phyloP scores from a whole-genome alignment of 75 land plant species.

The Larix kaempferi region DNA sequence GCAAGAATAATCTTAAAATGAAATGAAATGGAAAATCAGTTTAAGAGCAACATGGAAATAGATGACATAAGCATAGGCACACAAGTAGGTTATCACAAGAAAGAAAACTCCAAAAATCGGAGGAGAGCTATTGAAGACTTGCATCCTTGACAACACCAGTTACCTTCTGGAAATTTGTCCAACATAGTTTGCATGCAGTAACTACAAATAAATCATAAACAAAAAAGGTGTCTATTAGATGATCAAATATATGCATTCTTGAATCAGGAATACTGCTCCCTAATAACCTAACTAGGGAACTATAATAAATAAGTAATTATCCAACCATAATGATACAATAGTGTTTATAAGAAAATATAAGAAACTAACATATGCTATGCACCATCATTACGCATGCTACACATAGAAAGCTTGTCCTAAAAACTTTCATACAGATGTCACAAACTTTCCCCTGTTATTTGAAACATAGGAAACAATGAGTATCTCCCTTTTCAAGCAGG shows the following conservation, averaged over 20 bases:
- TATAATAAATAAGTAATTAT: neutral
- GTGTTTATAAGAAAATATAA: neutral
- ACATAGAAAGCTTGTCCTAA: constrained; percentile 73
- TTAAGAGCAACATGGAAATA: no score
- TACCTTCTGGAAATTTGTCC: constrained; percentile 62
- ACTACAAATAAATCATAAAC: neutral
- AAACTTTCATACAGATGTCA: constrained; percentile 91
- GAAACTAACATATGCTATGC: constrained; percentile 82
- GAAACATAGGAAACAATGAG: constrained; percentile 10
- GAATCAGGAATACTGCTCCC: neutral
- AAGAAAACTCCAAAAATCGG: no score
- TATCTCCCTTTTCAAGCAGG: neutral
- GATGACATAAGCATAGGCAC: no score
- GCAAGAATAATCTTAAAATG: no score
- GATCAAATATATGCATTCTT: neutral
- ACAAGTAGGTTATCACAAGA: no score
- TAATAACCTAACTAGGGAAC: neutral
- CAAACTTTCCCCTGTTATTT: constrained; percentile 79
- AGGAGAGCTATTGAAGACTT: no score
- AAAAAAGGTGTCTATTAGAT: neutral
- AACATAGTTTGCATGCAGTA: constrained; percentile 26
- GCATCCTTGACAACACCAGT: constrained; percentile 80
- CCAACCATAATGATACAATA: neutral
- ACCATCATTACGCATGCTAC: constrained; percentile 81
- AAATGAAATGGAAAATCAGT: no score